phyloP scores from a whole-genome alignment of 2,329 filamentous ascomycete genomes.

The Claviceps africana region DNA sequence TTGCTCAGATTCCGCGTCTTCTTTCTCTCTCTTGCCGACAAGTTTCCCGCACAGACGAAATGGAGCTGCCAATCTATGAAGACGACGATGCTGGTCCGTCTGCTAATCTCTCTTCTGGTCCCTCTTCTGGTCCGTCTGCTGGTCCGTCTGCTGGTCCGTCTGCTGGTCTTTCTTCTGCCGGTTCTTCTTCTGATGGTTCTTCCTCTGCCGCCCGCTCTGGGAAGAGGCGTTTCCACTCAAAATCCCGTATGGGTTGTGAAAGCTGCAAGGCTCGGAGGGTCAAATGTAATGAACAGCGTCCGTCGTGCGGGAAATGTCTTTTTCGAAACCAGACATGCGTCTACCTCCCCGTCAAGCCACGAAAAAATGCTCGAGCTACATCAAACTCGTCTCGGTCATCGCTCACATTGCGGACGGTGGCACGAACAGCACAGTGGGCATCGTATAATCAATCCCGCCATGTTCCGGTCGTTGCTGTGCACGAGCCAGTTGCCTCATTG shows the following conservation, averaged over 20 bases:
- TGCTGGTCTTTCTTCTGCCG: background rate
- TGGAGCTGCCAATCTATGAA: background rate
- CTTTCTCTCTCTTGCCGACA: background rate
- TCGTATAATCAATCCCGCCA: background rate
- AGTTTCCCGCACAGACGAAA: background rate
- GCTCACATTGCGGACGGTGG: background rate
- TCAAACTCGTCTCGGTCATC: background rate
- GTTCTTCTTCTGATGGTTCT: background rate
- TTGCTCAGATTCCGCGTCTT: background rate
- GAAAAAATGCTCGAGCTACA: background rate
- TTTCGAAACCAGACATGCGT: conserved; percentile 33
- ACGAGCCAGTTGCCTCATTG: conserved; percentile 5
- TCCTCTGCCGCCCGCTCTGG: background rate
- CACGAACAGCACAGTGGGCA: too few relatives aligned
- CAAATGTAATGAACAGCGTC: conserved; percentile 39
- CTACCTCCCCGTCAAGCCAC: conserved; percentile 19
- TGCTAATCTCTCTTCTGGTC: too few relatives aligned
- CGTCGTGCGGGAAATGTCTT: conserved; percentile 34
- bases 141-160: background rate
- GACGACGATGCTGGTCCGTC: background rate
- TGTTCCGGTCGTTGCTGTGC: conserved; percentile 8
- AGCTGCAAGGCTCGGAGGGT: conserved; percentile 43
- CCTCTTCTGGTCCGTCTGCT: background rate
- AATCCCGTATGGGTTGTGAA: conserved; percentile 37
- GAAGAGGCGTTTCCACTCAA: conserved; percentile 39